Evolutionary conservation across 805 yeast species (phyloP), one percentile per base, ranked within the genome.

Genomic region (Starmerella ratchasimensis): DNA sequence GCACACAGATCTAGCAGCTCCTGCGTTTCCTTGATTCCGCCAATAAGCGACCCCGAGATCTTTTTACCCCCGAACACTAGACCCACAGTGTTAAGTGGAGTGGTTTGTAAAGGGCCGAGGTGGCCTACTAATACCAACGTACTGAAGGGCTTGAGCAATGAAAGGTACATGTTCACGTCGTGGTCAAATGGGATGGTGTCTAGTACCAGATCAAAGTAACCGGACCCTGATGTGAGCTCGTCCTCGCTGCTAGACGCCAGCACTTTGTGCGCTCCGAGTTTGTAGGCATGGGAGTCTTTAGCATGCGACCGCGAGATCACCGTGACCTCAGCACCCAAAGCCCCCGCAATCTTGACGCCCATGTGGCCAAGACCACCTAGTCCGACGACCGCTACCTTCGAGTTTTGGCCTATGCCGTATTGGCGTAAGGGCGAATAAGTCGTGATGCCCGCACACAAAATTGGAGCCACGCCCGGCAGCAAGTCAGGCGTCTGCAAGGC

Each of bases 391-490:
- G 76, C 80, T 35, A 75, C 76, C 31, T 60, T 65, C 43, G 62
- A 62, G 36, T 72, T 72, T 33, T 66, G 64, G 39, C 67, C 71
- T 48, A 60, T 63, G 26, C 65, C 67, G 38, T 63, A 62, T 54
- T 61, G 58, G 33, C 52, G 61, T 47, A 79, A 57, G 38, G 88
- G 88, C 7, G 80, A 69, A 60, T 62, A 78, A 10, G 72, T 75
- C 10, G 88, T 79, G 53, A 76, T 61, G 38, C 88, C 88, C 39
- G 82, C 88, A 63, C 88, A 79, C 61, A 77, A 59, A 60, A 79
- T 60, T 36, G 86, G 84, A 3, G 83, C 84, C 21, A 73, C 81
- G 20, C 64, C 60, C 25, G 64, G 69, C 31, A 71, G 62, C 26
- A 29, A 23, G 14, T 29, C 32, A 7, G 15, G 15, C 9, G 6